phyloP scores from a whole-genome alignment of 352 stramenopile genomes.

The Globisporangium carolinianum region DNA sequence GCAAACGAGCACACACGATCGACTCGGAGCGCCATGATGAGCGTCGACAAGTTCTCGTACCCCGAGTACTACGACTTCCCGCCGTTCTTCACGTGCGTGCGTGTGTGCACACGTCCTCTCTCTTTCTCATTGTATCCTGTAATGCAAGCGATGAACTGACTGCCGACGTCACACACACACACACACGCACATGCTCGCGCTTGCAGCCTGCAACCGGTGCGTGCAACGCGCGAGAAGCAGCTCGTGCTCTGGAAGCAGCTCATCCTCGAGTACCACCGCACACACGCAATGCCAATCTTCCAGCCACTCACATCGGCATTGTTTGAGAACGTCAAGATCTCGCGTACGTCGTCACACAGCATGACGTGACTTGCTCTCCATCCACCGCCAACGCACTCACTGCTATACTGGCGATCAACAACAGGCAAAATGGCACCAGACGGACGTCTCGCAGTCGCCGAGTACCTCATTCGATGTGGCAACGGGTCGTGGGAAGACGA shows the following conservation, averaged over 20 bases:
- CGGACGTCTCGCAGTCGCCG: slow-evolving; percentile 55
- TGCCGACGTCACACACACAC: too few species aligned
- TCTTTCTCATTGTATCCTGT: not conserved
- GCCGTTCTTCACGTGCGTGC: slow-evolving; percentile 75
- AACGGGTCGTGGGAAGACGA: slow-evolving; percentile 80
- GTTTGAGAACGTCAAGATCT: slow-evolving; percentile 84
- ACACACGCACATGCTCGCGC: not conserved
- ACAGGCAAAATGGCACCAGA: slow-evolving; percentile 67
- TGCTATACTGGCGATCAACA: not conserved
- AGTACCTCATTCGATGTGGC: slow-evolving; percentile 70
- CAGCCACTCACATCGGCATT: slow-evolving; percentile 57
- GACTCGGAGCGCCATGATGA: slow-evolving; percentile 6
- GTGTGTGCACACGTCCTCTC: not conserved
- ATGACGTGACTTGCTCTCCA: too few species aligned
- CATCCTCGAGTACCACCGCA: slow-evolving; percentile 78
- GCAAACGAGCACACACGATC: not conserved
- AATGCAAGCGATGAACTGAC: too few species aligned
- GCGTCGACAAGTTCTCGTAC: slow-evolving; percentile 76
- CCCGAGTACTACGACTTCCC: slow-evolving; percentile 86
- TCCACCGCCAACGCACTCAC: not conserved
- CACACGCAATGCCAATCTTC: slow-evolving; percentile 62
- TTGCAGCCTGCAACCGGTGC: slow-evolving; percentile 65
- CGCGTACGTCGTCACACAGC: slow-evolving; percentile 21
- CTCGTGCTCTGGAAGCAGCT: slow-evolving; percentile 83
- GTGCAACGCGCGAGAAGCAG: slow-evolving; percentile 80